These are phyloP conservation scores for Penicillium sp. DNA, from an alignment of 2,329 filamentous ascomycete species.

Conservation along the genomic window DNA sequence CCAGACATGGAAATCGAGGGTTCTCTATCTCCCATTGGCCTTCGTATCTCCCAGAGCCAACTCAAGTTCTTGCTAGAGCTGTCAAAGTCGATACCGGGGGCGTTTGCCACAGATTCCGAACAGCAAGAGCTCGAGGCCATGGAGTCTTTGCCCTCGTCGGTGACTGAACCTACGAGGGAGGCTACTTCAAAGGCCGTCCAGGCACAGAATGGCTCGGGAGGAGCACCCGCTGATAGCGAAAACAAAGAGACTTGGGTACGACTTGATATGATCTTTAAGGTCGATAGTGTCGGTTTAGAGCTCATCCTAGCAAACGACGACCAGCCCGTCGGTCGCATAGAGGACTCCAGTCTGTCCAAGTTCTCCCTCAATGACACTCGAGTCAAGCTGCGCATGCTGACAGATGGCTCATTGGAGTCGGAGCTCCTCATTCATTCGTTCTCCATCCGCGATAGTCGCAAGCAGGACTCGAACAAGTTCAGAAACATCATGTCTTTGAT, in stretches of 20 bases:
- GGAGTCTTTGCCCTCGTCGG: constrained; percentile 64
- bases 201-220: constrained; percentile 48
- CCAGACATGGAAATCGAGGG: constrained; percentile 92
- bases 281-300: constrained; percentile 83
- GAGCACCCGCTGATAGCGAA: constrained; percentile 61
- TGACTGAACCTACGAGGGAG: constrained; percentile 50
- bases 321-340: constrained; percentile 73
- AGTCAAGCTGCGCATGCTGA: constrained; percentile 88
- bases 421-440: constrained; percentile 93
- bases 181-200: constrained; percentile 50
- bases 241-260: constrained; percentile 75
- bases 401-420: constrained; percentile 84
- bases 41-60: constrained; percentile 85
- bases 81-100: constrained; percentile 79
- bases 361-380: constrained; percentile 93
- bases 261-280: constrained; percentile 85
- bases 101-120: constrained; percentile 73
- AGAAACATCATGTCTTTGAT: constrained; percentile 96
- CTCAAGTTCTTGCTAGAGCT: constrained; percentile 85
- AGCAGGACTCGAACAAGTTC: constrained; percentile 88
- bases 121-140: constrained; percentile 71
- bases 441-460: constrained; percentile 89
- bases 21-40: constrained; percentile 87
- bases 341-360: constrained; percentile 79
- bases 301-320: constrained; percentile 73